These are phyloP conservation scores for Amanita molliuscula DNA, from an alignment of 768 basidiomycete species.

Conservation along the genomic window DNA sequence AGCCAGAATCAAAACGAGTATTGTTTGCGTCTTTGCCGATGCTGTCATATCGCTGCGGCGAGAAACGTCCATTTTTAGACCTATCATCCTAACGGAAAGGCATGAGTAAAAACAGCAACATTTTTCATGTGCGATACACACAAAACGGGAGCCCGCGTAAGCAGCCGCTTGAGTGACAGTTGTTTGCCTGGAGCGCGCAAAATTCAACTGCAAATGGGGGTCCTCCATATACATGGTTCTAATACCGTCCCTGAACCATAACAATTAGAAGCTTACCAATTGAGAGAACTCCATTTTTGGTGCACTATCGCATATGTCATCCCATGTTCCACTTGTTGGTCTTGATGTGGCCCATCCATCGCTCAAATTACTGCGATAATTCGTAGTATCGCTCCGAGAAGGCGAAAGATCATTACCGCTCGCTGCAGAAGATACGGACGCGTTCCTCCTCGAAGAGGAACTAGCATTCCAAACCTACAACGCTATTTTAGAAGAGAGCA, in stretches of 20 bases:
- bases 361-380: conserved; percentile 33
- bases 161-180: conserved; percentile 25
- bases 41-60: conserved; percentile 44
- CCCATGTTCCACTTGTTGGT: conserved; percentile 49
- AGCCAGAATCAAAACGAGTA: conserved; percentile 30
- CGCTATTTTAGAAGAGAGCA: neutral
- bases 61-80: conserved; percentile 39
- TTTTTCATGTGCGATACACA: conserved; percentile 14
- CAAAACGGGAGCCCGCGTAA: conserved; percentile 30
- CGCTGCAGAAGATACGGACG: conserved; percentile 51
- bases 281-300: conserved; percentile 40
- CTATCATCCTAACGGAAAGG: conserved; percentile 31
- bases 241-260: conserved; percentile 7
- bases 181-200: conserved; percentile 36
- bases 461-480: conserved; percentile 50
- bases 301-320: conserved; percentile 38
- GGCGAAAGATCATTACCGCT: conserved; percentile 37
- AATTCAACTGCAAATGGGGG: conserved; percentile 28
- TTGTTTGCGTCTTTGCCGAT: conserved; percentile 29
- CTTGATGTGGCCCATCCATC: conserved; percentile 46
- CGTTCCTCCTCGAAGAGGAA: conserved; percentile 42
- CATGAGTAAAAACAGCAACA: conserved; percentile 8
- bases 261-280: conserved; percentile 27
- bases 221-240: conserved; percentile 24
- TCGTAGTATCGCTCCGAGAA: conserved; percentile 31